A percentile compares a stretch with the other conserved stretches of the same genome.
Evolutionary conservation across 805 yeast genomes (phyloP).

Genomic region (Helenozyma rhizophorensis): DNA sequence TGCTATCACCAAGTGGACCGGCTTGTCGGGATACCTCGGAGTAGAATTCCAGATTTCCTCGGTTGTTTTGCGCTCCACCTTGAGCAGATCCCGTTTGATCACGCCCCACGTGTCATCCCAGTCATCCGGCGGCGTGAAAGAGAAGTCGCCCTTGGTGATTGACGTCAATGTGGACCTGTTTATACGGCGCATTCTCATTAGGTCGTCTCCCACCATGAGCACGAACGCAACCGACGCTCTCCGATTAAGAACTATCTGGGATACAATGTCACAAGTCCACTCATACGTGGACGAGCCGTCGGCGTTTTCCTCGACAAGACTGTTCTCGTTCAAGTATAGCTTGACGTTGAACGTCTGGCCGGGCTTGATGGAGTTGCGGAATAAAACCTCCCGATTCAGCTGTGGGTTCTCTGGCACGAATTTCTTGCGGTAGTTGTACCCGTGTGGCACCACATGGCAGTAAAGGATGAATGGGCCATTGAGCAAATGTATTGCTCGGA

Average conservation of each 20-base stretch:
- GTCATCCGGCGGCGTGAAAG: constrained; percentile 6
- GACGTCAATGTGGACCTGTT: constrained; percentile 19
- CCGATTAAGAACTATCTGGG: constrained; percentile 37
- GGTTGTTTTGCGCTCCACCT: constrained; percentile 23
- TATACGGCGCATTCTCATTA: constrained; percentile 28
- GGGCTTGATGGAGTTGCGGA: constrained; percentile 53
- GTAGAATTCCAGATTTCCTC: constrained; percentile 30
- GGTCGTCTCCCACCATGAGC: constrained; percentile 35
- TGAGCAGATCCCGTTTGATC: constrained; percentile 12
- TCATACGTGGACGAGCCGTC: constrained; percentile 19
- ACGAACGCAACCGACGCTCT: constrained; percentile 29
- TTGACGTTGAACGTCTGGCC: constrained; percentile 62
- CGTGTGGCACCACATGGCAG: constrained; percentile 39
- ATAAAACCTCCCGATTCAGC: constrained; percentile 28
- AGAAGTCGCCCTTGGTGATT: constrained; percentile 14
- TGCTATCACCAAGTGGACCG: constrained; percentile 37
- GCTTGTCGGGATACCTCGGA: constrained; percentile 20
- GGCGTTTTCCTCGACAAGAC: constrained; percentile 17
- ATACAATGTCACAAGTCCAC: constrained; percentile 39
- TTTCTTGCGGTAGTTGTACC: constrained; percentile 22
- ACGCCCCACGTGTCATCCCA: constrained; percentile 11
- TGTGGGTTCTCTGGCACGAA: constrained; percentile 22
- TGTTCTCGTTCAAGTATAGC: constrained; percentile 46
- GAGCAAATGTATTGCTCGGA: constrained; percentile 38
- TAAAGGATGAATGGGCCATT: constrained; percentile 43